Evolutionary conservation across 1,139 yeast species (phyloP).

Genomic region (Dujonia santamariae): DNA sequence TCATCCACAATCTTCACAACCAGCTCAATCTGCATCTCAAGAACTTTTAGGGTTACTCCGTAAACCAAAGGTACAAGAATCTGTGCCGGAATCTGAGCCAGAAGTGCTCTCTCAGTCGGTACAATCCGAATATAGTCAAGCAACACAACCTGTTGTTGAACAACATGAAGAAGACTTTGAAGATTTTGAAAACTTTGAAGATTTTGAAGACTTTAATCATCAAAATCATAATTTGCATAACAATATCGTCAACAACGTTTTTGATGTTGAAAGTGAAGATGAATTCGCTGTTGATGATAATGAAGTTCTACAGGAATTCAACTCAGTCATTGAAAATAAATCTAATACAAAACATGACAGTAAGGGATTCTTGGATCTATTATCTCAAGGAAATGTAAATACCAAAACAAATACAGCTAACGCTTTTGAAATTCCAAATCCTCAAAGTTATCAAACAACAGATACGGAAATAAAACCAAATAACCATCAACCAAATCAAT

Average conservation of each 20-base stretch:
- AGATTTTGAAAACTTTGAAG: slow-evolving; percentile 32
- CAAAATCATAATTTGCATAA: slow-evolving; percentile 12
- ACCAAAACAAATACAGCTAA: not conserved
- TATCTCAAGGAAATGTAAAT: not conserved
- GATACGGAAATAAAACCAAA: too few species aligned
- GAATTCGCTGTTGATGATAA: too few species aligned
- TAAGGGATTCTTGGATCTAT: slow-evolving; percentile 8
- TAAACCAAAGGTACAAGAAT: too few species aligned
- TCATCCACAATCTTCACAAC: not conserved
- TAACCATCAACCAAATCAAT: slow-evolving; percentile 2
- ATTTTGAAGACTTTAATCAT: slow-evolving; percentile 19
- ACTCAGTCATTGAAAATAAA: too few species aligned
- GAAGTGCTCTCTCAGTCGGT: not conserved
- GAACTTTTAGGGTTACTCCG: slow-evolving; percentile 8
- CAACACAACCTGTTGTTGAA: not conserved
- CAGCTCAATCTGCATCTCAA: not conserved
- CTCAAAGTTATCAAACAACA: not conserved
- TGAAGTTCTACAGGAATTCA: too few species aligned
- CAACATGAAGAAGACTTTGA: slow-evolving; percentile 19
- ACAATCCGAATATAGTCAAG: too few species aligned
- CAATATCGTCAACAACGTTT: slow-evolving; percentile 18
- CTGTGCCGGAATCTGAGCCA: not conserved
- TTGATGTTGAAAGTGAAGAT: slow-evolving; percentile 38
- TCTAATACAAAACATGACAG: too few species aligned
- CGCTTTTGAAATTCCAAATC: not conserved